Percentiles rank a stretch among this genome's conserved stretches.
Conservation (phyloP, 2,329 filamentous ascomycete species). For the Huntiella abstrusa region DNA sequence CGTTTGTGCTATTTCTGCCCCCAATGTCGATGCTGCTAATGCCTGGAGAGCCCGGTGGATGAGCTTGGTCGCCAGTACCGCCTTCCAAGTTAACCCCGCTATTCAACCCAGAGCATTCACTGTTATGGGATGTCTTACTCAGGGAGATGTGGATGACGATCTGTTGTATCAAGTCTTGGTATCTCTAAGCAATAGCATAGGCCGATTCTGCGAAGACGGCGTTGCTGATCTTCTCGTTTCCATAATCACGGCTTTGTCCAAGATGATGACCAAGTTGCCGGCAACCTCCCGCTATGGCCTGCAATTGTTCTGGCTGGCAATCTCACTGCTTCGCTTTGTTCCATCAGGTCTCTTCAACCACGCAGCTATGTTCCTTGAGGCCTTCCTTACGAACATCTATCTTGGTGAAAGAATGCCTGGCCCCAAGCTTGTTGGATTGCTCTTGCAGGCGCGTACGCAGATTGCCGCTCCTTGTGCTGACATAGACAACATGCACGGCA, state of each 20-base stretch:
- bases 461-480: conserved; percentile 43
- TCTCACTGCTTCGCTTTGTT: conserved; percentile 45
- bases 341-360: conserved; percentile 46
- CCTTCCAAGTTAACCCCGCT: conserved; percentile 54
- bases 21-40: conserved; percentile 45
- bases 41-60: conserved; percentile 55
- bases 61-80: conserved; percentile 53
- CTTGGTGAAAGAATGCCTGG: conserved; percentile 40
- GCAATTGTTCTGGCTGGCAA: conserved; percentile 52
- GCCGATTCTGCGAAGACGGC: conserved; percentile 44
- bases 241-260: conserved; percentile 47
- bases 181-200: conserved; percentile 43
- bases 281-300: conserved; percentile 48
- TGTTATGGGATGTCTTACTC: conserved; percentile 51
- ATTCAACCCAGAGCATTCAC: conserved; percentile 51
- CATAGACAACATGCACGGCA: conserved; percentile 45
- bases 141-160: conserved; percentile 56
- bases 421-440: conserved; percentile 37
- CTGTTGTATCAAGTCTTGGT: conserved; percentile 53
- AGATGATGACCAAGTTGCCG: conserved; percentile 52
- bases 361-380: conserved; percentile 44
- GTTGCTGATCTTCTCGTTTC: conserved; percentile 50
- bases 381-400: conserved; percentile 44
- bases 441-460: conserved; percentile 40
- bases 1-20: conserved; percentile 42